These are phyloP conservation scores for Ophiocordyceps unilateralis DNA, from an alignment of 2,329 filamentous ascomycete genomes.

Conservation along the genomic window DNA sequence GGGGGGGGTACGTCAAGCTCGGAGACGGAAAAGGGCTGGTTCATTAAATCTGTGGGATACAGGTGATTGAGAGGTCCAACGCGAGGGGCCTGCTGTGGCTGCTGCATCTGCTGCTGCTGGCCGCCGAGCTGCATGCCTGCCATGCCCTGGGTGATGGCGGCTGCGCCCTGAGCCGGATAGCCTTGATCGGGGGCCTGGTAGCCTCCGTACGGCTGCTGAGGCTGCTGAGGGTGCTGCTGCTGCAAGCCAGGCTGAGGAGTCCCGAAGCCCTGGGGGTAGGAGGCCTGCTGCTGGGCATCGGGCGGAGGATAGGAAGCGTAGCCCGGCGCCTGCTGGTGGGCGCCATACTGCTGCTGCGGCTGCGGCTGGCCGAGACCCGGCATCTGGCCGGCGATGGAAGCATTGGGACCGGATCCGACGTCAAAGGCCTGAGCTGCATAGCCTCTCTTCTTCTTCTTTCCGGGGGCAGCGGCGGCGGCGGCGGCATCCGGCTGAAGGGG, in stretches of 20 bases:
- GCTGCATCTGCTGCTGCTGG: slow-evolving; percentile 29
- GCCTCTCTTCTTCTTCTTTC: slow-evolving; percentile 78
- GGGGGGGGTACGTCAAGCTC: slow-evolving; percentile 87
- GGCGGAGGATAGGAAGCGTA: slow-evolving; percentile 45
- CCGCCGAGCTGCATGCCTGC: slow-evolving; percentile 65
- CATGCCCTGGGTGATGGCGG: slow-evolving; percentile 69
- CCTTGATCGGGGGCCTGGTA: slow-evolving; percentile 36
- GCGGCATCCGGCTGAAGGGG: slow-evolving; percentile 8
- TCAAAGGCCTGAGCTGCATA: slow-evolving; percentile 94
- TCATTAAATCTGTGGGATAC: slow-evolving; percentile 79
- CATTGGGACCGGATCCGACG: slow-evolving; percentile 77
- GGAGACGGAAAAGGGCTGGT: slow-evolving; percentile 83
- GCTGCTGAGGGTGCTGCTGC: background rate
- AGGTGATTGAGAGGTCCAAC: slow-evolving; percentile 61
- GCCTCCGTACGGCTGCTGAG: slow-evolving; percentile 19
- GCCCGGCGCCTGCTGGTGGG: slow-evolving; percentile 21
- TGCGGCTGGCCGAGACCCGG: slow-evolving; percentile 11
- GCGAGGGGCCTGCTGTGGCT: slow-evolving; percentile 25
- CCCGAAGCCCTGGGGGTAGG: slow-evolving; percentile 24
- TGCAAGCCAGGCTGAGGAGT: slow-evolving; percentile 20
- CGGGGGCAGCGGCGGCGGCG: slow-evolving; percentile 21
- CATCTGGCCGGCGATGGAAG: slow-evolving; percentile 52
- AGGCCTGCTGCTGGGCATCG: slow-evolving; percentile 19
- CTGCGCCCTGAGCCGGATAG: slow-evolving; percentile 42
- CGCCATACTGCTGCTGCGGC: slow-evolving; percentile 26